These are phyloP conservation scores for Aegilops tauschii DNA, from an alignment of 176 grass and related monocot genomes.

Conservation along the genomic window DNA sequence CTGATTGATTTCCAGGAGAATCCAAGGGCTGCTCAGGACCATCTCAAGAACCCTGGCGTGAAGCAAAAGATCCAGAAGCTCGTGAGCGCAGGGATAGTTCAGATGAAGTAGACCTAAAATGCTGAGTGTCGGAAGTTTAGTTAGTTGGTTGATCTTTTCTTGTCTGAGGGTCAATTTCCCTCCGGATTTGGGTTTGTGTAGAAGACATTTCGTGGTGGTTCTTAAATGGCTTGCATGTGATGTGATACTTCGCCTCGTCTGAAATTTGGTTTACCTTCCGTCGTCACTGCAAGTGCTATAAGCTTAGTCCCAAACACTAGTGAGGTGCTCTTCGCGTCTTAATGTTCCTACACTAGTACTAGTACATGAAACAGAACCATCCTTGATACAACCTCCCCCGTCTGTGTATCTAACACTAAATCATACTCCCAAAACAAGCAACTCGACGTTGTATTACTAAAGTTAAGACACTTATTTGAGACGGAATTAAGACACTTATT, in stretches of 20 bases:
- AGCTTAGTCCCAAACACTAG: too few relatives aligned
- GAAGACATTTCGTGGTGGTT: not conserved
- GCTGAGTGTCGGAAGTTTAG: not conserved
- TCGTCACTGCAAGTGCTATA: not conserved
- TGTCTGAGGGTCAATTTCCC: too few relatives aligned
- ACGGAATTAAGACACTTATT: too few relatives aligned
- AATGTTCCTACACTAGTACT: too few relatives aligned
- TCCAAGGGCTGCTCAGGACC: constrained; percentile 57
- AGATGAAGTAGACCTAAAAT: constrained; percentile 49
- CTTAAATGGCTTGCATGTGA: not conserved
- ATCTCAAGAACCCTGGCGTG: constrained; percentile 81
- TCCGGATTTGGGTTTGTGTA: not conserved
- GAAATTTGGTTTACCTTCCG: not conserved
- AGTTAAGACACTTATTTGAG: too few relatives aligned
- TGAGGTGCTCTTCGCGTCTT: too few relatives aligned
- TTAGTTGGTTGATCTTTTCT: constrained; percentile 1
- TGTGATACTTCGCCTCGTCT: not conserved
- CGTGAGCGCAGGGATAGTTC: constrained; percentile 68
- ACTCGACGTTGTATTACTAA: too few relatives aligned
- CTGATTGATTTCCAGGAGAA: constrained; percentile 91
- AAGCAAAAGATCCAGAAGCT: constrained; percentile 93
- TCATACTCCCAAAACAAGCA: too few relatives aligned
- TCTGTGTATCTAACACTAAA: too few relatives aligned
- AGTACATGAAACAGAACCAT: too few relatives aligned
- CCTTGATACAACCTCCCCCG: too few relatives aligned